A percentile compares a stretch with the other conserved stretches of the same genome.
These are phyloP conservation scores for Zygoascus sp. DNA, from an alignment of 1,139 yeast species.

Conservation along the genomic window DNA sequence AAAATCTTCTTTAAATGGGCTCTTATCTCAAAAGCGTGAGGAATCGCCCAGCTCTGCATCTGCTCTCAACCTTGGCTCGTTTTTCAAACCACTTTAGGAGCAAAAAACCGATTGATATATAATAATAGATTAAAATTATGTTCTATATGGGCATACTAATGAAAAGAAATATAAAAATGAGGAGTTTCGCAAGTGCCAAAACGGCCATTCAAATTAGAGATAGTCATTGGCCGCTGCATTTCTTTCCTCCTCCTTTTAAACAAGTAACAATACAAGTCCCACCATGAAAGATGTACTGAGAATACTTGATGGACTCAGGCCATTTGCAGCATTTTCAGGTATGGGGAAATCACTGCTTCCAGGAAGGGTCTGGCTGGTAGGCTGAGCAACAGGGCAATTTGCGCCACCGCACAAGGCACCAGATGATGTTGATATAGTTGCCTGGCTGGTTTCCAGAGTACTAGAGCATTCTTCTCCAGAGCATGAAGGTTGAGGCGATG, in stretches of 20 bases:
- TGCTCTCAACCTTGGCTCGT: conserved; percentile 1
- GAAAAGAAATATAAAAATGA: neutral
- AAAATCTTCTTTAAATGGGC: conserved; percentile 13
- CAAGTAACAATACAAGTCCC: conserved; percentile 4
- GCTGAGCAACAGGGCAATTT: conserved; percentile 8
- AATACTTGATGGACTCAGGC: neutral
- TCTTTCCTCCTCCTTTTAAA: neutral
- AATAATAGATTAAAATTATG: conserved; percentile 3
- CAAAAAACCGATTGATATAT: neutral
- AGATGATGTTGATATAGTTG: neutral
- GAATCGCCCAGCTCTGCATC: neutral
- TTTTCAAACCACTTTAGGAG: conserved; percentile 2
- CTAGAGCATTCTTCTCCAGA: conserved; percentile 12
- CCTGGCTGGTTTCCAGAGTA: conserved; percentile 14
- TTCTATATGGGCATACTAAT: neutral
- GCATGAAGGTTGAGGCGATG: conserved; percentile 3
- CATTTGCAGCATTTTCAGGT: neutral
- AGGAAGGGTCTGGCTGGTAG: neutral
- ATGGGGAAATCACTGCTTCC: neutral
- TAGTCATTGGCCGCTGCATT: too few species aligned
- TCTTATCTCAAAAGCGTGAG: conserved; percentile 13
- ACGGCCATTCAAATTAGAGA: too few species aligned
- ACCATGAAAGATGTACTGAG: neutral
- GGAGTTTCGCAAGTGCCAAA: too few species aligned
- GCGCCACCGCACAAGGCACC: conserved; percentile 13